Evolutionary conservation across 495 filamentous ascomycete genomes (phyloP), one percentile per base, ranked within the genome.

Genomic region (Xylaria curta): DNA sequence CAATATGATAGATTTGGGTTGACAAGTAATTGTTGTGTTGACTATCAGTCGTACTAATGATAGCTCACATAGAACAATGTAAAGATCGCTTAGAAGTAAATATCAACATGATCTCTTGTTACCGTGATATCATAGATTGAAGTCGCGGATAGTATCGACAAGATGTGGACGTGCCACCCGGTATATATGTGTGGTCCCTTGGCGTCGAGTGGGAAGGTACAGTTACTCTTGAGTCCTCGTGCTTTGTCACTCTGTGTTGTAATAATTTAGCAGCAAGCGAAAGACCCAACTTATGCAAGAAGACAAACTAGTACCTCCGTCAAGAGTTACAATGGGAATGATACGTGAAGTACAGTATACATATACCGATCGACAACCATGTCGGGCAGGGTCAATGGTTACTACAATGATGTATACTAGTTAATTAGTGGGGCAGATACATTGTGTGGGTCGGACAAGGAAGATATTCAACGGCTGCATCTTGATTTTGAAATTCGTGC

Each of bases 261-360:
- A 51, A 67, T 67, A 67, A 67, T 28, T 44, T 42, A 67, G 65
- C 21, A 54, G 47, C 47, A 36, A 67, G 65, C 65, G 63, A 66
- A 53, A 21, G 15, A 15, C 28, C 15, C 44, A 36, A 49, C 49
- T 51, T 67, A 67, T 54, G 65, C 47, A 67, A 21, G 33, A 56
- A 12, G 38, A 44, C 65, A 67, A 44, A n/a, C 31, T 56, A 42
- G 49, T 54, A 56, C 49, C 28, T 56, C 47, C 47, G 33, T 56
- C 49, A 31, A 38, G 31, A 67, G 64, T 47, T 19, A 66, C 46
- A 66, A 60, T 21, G 49, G 49, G 49, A 56, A 42, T n/a, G 49
- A 67, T 67, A 54, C 65, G 33, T 13, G 17, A 36, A 56, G 65
- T 67, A 67, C 49, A 54, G 19, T 31, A 36, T 67, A 67, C 65